Percentiles rank a stretch among this genome's conserved stretches.
phyloP scores from a whole-genome alignment of 2,329 filamentous ascomycete species.

The Penicillium sp. region DNA sequence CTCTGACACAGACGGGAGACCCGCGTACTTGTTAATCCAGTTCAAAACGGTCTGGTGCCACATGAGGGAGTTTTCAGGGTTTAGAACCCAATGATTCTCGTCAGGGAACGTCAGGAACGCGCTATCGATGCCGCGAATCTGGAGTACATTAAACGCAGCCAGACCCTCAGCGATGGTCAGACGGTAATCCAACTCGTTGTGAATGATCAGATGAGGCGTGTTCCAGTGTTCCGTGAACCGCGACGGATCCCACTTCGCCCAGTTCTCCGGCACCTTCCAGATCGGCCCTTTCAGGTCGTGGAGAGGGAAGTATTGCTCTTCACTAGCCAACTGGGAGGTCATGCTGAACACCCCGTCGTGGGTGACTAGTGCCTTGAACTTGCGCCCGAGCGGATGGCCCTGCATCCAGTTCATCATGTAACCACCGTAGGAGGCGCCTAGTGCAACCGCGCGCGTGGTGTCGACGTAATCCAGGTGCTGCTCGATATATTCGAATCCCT shows the following conservation, averaged over 20 bases:
- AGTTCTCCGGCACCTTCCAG: constrained; percentile 51
- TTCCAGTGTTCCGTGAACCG: constrained; percentile 65
- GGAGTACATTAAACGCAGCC: constrained; percentile 80
- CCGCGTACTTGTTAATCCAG: constrained; percentile 66
- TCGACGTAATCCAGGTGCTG: constrained; percentile 54
- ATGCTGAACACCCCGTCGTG: constrained; percentile 52
- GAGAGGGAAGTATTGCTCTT: constrained; percentile 57
- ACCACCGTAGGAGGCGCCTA: constrained; percentile 57
- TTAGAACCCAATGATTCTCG: constrained; percentile 80
- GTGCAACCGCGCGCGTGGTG: constrained; percentile 51
- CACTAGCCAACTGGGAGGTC: constrained; percentile 45
- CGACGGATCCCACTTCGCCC: constrained; percentile 59
- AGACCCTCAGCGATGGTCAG: constrained; percentile 81
- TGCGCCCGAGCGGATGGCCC: constrained; percentile 53
- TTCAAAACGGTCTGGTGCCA: constrained; percentile 85
- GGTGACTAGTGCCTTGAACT: constrained; percentile 58
- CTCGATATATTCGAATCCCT: constrained; percentile 53
- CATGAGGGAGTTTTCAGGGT: constrained; percentile 83
- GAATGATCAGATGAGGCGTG: constrained; percentile 85
- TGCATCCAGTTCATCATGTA: constrained; percentile 62
- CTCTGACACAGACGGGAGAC: constrained; percentile 47
- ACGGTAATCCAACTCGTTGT: constrained; percentile 86
- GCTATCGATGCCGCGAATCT: constrained; percentile 71
- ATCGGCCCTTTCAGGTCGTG: constrained; percentile 52
- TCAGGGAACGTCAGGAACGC: constrained; percentile 78